These are phyloP conservation scores for Herpetomonas tarakana DNA, from an alignment of 208 protist genomes.

Conservation along the genomic window DNA sequence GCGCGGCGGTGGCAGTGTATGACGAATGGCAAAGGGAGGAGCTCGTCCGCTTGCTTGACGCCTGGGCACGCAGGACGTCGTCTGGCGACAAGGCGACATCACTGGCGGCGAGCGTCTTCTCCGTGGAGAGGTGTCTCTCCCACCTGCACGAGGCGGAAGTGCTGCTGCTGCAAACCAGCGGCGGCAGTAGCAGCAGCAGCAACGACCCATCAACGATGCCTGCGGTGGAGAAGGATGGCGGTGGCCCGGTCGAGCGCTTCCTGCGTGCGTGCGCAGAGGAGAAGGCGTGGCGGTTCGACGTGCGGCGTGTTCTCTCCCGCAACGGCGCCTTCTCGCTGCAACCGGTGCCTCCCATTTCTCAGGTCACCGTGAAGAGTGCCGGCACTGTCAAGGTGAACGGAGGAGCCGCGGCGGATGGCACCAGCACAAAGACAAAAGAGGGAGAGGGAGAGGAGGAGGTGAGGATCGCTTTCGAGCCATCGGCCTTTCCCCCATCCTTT, in stretches of 20 bases:
- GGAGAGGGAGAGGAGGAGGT: no score
- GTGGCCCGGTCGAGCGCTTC: not conserved
- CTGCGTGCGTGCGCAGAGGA: not conserved
- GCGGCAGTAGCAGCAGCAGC: no score
- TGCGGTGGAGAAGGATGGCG: not conserved
- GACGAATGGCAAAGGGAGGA: conserved; percentile 16
- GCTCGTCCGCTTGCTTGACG: conserved; percentile 4
- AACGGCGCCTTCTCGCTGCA: not conserved
- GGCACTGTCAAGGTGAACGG: no score
- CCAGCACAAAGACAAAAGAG: not conserved
- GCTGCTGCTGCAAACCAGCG: not conserved
- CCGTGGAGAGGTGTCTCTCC: not conserved
- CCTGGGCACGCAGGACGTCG: not conserved
- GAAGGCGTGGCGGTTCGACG: not conserved
- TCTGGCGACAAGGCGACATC: not conserved
- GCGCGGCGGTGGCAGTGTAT: conserved; percentile 14
- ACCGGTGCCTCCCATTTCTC: not conserved
- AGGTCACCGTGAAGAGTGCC: not conserved
- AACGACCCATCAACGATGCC: no score
- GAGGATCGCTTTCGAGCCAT: not conserved
- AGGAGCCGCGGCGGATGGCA: not conserved
- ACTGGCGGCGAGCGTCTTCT: not conserved
- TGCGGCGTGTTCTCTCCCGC: not conserved
- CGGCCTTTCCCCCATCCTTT: not conserved
- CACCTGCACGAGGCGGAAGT: not conserved